These are phyloP conservation scores for Heliamphora exappendiculata DNA, from an alignment of 148 eudicot species.

Conservation along the genomic window DNA sequence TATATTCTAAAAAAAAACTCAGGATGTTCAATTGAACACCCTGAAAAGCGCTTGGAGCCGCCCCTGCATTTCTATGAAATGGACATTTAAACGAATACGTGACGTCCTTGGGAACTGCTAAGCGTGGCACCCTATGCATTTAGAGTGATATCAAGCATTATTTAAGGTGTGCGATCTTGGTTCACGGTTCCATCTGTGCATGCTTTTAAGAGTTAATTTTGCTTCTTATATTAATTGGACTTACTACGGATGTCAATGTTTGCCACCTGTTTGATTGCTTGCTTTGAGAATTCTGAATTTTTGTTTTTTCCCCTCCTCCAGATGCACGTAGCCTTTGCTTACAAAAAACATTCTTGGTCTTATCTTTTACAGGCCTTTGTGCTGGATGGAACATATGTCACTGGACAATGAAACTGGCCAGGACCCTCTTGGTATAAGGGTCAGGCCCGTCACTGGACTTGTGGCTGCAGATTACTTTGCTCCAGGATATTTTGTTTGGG, in stretches of 20 bases:
- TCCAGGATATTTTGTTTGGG: slow-evolving; percentile 10
- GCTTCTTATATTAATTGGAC: background rate
- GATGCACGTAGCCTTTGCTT: background rate
- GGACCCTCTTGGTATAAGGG: slow-evolving; percentile 8
- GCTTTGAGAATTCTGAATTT: background rate
- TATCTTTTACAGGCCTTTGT: slow-evolving; percentile 1
- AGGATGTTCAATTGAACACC: too few relatives aligned
- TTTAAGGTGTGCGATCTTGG: background rate
- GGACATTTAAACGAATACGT: too few relatives aligned
- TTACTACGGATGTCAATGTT: background rate
- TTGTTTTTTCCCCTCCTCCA: background rate
- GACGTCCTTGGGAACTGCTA: too few relatives aligned
- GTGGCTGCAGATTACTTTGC: slow-evolving; percentile 11
- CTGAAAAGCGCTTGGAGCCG: too few relatives aligned
- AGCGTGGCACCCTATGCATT: too few relatives aligned
- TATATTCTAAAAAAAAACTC: too few relatives aligned
- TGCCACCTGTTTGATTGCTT: background rate
- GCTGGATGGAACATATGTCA: slow-evolving; percentile 9
- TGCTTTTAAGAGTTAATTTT: background rate
- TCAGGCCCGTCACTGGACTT: slow-evolving; percentile 5
- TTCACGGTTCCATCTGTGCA: background rate
- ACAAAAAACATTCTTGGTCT: slow-evolving; percentile 1
- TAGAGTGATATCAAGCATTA: background rate
- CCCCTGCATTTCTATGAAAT: too few relatives aligned
- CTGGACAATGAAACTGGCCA: slow-evolving; percentile 7